These are phyloP conservation scores for Xylariaceae sp. DNA, from an alignment of 2,329 filamentous ascomycete genomes.

Conservation along the genomic window DNA sequence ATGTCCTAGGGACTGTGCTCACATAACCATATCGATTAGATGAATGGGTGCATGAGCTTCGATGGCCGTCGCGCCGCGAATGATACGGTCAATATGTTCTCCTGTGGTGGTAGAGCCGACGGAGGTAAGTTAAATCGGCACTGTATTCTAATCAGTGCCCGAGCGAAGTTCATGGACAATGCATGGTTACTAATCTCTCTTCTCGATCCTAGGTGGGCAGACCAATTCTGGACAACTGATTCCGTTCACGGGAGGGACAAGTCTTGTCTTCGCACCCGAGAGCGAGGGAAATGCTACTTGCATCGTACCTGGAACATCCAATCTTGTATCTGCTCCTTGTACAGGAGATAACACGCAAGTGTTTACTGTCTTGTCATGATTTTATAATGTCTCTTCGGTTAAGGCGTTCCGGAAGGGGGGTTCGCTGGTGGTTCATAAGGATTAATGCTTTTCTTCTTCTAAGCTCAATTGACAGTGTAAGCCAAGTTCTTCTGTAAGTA, in stretches of 20 bases:
- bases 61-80: conserved; percentile 40
- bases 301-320: conserved; percentile 36
- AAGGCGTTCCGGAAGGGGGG: too few relatives aligned
- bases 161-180: too few relatives aligned
- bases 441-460: too few relatives aligned
- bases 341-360: conserved; percentile 25
- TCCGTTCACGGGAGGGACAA: conserved; percentile 40
- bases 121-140: conserved; percentile 34
- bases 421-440: too few relatives aligned
- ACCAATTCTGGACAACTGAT: conserved; percentile 48
- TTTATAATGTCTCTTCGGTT: too few relatives aligned
- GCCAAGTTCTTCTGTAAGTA: too few relatives aligned
- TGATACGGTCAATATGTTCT: conserved; percentile 48
- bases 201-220: too few relatives aligned
- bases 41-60: conserved; percentile 49
- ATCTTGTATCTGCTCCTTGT: conserved; percentile 31
- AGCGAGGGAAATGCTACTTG: conserved; percentile 43
- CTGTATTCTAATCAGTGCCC: conserved; percentile 11
- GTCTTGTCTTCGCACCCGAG: conserved; percentile 42
- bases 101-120: conserved; percentile 49
- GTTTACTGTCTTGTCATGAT: conserved; percentile 27
- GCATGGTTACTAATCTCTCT: too few relatives aligned
- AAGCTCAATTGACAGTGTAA: too few relatives aligned
- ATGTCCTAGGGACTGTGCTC: background rate
- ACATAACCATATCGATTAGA: conserved; percentile 29